Evolutionary conservation across 129 eudicot genomes (phyloP), one percentile per base, ranked within the genome.

Genomic region (Helianthus tuberosus): DNA sequence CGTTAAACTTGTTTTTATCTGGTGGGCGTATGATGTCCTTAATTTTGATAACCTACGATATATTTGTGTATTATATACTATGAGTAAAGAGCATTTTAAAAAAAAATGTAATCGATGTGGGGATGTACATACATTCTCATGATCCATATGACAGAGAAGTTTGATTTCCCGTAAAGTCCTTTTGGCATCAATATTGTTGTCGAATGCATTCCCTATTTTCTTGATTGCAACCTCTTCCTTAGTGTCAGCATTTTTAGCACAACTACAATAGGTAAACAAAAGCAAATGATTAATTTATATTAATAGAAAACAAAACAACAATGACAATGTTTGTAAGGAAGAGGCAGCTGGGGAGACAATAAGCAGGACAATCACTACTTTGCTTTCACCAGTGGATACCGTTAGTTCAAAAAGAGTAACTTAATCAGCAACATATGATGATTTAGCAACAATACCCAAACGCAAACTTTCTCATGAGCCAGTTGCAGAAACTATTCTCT

Each of bases 81-180:
- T 0, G 14, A 57, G 63, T 57, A 2, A 10, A 0, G 36, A 57
- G 39, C 62, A 11, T 58, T 58, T 23, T 58, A n/a, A 25, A 7
- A 58, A 60, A 32, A 32, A 67, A 67, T 1, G 29, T 50, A 50
- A 49, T 36, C 74, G n/a, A 71, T 55, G 23, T 71, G 47, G 38
- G 66, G 53, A 38, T 72, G 47, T 43, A 63, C 71, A 52, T 83
- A 92, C 97, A 80, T 92, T 92, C 35, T 92, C 97, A 55, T 92
- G 96, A 46, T 89, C 96, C 96, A 89, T 86, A 48, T 92, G 98
- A 36, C 85, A 71, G 48, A 92, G 87, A 29, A 92, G 98, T 71
- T 92, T 92, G 77, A 92, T 92, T 64, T 92, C 97, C 5, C 97
- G 87, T 23, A 91, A 79, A 14, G 97, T 92, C 80, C 96, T 79